Base-by-base conservation (phyloP, 164 flowering plant species). In the Euptelea pleiosperma region DNA sequence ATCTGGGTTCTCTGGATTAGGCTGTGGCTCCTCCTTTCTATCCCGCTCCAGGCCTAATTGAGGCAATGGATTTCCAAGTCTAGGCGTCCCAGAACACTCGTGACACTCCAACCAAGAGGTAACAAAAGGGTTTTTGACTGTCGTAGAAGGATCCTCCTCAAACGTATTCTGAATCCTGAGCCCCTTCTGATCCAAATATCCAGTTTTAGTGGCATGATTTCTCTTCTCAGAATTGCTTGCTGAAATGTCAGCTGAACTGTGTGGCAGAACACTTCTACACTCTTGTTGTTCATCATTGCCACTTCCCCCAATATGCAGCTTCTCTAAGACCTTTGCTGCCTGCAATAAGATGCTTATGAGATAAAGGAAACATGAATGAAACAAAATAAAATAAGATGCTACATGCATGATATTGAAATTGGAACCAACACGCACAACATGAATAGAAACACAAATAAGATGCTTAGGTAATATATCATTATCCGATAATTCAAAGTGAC, bases 241-340 rank as follows among this genome's bases (percentile, higher is more conserved):
- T 2, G 66, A 36, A 55, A 24, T 11, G 34, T 70, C 57, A 22
- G 34, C 34, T 11, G 57, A 55, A 49, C 58, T 60, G 67, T 64
- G 67, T 60, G 58, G 58, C 62, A 53, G 58, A 52, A 16, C 46
- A 51, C 46, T 46, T 30, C 12, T 59, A 52, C 64, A 65, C 41
- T 50, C 57, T 52, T 71, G 75, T 52, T 66, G 63, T 24, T 24
- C 69, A 35, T 16, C 4, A 46, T 40, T 65, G 25, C 64, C 34
- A 19, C 36, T 43, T 39, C 66, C 73, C 41, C 65, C 57, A 28
- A 73, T 79, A 7, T 72, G 59, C 42, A 85, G 57, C 65, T 84
- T 83, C 29, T 71, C 74, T 24, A 78, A 62, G 28, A 83, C 45
- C 57, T 77, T 80, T 55, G 70, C 82, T 48, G 81, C 91, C 88